These are phyloP conservation scores for Phytopythium kandeliae DNA, from an alignment of 352 stramenopile species.

Conservation along the genomic window DNA sequence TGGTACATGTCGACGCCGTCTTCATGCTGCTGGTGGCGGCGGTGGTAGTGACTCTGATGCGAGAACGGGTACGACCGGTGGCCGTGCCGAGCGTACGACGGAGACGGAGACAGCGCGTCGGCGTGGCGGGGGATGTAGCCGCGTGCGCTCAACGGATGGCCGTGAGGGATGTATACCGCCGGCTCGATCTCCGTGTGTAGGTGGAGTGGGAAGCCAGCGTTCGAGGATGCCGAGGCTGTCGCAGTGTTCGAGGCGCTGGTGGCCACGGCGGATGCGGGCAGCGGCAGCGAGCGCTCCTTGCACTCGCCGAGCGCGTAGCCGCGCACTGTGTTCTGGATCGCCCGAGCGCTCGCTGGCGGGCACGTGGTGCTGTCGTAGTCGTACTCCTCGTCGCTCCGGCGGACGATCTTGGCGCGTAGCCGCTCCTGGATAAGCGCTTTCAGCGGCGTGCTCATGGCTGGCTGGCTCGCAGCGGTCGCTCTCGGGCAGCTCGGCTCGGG, in stretches of 20 bases:
- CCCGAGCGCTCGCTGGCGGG: background rate
- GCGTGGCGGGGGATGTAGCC: background rate
- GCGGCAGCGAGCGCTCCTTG: constrained; percentile 1
- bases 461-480: background rate
- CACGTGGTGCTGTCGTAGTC: constrained; percentile 12
- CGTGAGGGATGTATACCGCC: constrained; percentile 14
- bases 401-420: constrained; percentile 60
- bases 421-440: constrained; percentile 74
- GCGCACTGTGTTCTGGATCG: background rate
- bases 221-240: background rate
- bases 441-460: constrained; percentile 48
- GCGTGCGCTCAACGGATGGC: constrained; percentile 2
- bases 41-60: constrained; percentile 10
- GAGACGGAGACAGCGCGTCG: background rate
- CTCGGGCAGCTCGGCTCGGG: too few species aligned
- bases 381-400: constrained; percentile 16
- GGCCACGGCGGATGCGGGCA: background rate
- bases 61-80: too few species aligned
- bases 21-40: constrained; percentile 9
- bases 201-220: constrained; percentile 8
- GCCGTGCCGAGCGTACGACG: constrained; percentile 4
- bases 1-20: constrained; percentile 7
- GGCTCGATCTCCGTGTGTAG: constrained; percentile 27
- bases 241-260: background rate
- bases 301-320: background rate